Percentiles rank a stretch among this genome's conserved stretches.
phyloP scores from a whole-genome alignment of 1,284 basidiomycete species.

The Tilletia indica region DNA sequence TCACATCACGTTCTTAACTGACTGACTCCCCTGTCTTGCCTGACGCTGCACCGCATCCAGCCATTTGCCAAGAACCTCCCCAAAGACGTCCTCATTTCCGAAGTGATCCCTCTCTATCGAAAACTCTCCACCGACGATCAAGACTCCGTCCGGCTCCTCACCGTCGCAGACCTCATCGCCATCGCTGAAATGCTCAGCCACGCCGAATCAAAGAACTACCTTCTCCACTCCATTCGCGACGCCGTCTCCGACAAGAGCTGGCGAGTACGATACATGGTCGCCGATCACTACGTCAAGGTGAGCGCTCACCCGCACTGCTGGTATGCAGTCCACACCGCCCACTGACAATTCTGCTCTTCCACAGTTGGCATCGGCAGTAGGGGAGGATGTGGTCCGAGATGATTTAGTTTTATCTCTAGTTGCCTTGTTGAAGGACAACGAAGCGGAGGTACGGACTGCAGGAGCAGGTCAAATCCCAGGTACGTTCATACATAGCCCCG shows the following conservation, averaged over 20 bases:
- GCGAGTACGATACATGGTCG: conserved; percentile 98
- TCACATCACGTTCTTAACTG: not conserved
- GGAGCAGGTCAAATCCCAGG: conserved; percentile 95
- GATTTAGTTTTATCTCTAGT: conserved; percentile 93
- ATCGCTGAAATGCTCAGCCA: conserved; percentile 81
- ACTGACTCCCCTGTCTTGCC: conserved; percentile 5
- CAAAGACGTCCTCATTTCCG: conserved; percentile 64
- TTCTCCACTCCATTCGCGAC: conserved; percentile 74
- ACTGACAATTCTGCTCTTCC: not conserved
- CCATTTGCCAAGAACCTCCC: conserved; percentile 54
- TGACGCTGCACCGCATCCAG: conserved; percentile 5
- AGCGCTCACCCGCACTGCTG: not conserved
- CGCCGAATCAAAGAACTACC: conserved; percentile 83
- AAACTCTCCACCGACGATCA: conserved; percentile 95
- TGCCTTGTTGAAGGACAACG: conserved; percentile 92
- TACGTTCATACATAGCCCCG: conserved; percentile 49
- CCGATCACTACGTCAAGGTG: conserved; percentile 88
- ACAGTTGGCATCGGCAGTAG: conserved; percentile 79
- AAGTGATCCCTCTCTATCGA: conserved; percentile 88
- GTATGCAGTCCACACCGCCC: too few relatives aligned
- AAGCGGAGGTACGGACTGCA: conserved; percentile 96
- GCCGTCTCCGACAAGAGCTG: conserved; percentile 94
- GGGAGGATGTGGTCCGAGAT: conserved; percentile 84
- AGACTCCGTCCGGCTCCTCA: conserved; percentile 93
- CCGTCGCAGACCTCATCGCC: conserved; percentile 91